phyloP scores from a whole-genome alignment of 1,139 yeast species.

The Zygosaccharomyces sapae region DNA sequence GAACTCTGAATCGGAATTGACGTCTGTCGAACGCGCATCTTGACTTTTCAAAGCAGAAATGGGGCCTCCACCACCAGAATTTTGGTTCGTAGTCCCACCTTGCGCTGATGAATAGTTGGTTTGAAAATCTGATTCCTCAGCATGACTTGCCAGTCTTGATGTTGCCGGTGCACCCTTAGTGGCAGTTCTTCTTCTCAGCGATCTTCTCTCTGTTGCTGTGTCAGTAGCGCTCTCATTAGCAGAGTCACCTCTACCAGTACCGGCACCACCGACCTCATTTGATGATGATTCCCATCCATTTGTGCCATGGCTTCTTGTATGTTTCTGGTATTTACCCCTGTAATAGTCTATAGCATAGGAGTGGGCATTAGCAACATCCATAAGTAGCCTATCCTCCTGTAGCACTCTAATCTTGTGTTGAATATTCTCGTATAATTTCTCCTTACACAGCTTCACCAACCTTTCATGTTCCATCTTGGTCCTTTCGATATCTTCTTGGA shows the following conservation, averaged over 20 bases:
- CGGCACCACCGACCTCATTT: constrained; percentile 32
- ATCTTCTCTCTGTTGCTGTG: constrained; percentile 33
- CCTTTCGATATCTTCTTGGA: constrained; percentile 65
- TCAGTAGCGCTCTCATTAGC: constrained; percentile 35
- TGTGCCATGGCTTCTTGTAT: constrained; percentile 34
- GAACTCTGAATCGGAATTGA: constrained; percentile 31
- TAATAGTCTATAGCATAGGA: constrained; percentile 45
- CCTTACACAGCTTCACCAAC: constrained; percentile 77
- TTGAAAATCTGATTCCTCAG: constrained; percentile 28
- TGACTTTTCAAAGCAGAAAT: constrained; percentile 8
- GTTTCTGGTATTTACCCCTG: constrained; percentile 38
- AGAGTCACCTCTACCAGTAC: constrained; percentile 19
- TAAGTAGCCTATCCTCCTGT: constrained; percentile 81
- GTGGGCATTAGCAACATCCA: constrained; percentile 76
- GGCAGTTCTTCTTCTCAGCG: constrained; percentile 32
- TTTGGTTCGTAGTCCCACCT: constrained; percentile 7
- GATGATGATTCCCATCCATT: constrained; percentile 37
- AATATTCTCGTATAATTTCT: constrained; percentile 71
- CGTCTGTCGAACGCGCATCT: constrained; percentile 17
- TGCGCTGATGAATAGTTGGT: constrained; percentile 13
- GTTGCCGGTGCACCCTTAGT: constrained; percentile 21
- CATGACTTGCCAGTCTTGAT: constrained; percentile 17
- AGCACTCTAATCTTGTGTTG: constrained; percentile 78
- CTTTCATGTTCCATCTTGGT: constrained; percentile 78
- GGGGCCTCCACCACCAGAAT: constrained; percentile 7